These are phyloP conservation scores for Aspergillus sp. DNA, from an alignment of 2,329 filamentous ascomycete genomes.

Conservation along the genomic window DNA sequence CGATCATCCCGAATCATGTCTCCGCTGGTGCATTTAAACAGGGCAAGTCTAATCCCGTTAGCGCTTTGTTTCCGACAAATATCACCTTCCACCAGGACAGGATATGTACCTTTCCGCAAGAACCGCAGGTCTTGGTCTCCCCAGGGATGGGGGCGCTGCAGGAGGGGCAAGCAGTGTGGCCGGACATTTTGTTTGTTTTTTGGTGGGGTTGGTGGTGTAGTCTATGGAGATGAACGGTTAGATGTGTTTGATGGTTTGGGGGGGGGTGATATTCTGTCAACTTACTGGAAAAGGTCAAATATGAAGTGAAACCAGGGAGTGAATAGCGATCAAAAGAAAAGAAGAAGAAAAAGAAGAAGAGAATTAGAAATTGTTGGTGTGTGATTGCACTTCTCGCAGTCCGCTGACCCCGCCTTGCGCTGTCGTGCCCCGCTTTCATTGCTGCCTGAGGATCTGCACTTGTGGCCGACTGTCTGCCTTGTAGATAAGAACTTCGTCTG, in stretches of 20 bases:
- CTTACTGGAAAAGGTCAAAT: too few species aligned
- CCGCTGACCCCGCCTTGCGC: neutral
- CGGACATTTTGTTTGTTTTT: constrained; percentile 17
- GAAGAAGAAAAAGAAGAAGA: neutral
- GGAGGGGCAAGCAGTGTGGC: constrained; percentile 26
- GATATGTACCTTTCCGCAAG: constrained; percentile 24
- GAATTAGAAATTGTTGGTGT: neutral
- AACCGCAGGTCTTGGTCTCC: constrained; percentile 28
- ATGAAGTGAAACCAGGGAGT: too few species aligned
- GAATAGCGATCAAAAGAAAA: neutral
- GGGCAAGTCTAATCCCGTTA: neutral
- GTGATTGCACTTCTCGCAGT: neutral
- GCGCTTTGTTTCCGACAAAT: neutral
- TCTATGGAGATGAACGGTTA: too few species aligned
- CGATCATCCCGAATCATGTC: neutral
- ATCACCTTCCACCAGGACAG: neutral
- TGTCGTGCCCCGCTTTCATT: neutral
- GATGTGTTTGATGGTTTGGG: too few species aligned
- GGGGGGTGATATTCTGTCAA: too few species aligned
- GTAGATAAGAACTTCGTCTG: too few species aligned
- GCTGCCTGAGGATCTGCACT: neutral
- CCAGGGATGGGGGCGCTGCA: constrained; percentile 26
- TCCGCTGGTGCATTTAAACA: neutral
- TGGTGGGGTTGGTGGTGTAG: too few species aligned
- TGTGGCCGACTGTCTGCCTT: too few species aligned